Base-by-base conservation (phyloP, 345 rosid genomes). In the Brassica rapa region DNA sequence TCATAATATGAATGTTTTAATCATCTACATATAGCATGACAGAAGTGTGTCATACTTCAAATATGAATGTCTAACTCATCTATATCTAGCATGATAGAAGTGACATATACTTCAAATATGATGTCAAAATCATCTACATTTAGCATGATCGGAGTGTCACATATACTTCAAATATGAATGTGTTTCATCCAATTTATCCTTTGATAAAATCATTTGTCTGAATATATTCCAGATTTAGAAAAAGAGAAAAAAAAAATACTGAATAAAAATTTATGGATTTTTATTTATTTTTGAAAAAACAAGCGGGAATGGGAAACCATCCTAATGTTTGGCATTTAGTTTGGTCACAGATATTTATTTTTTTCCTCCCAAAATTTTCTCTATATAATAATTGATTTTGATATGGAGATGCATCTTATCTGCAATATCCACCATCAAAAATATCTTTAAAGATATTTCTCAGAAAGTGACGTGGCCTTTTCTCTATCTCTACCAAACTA, bases 401-500 rank as follows among this genome's bases (percentile, higher is more conserved):
- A 80, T 68, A 74, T 80, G 3, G 41, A 74, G 62, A 62, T 75
- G 62, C 62, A 69, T 70, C 76, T 80, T 75, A 71, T 70, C 80
- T 75, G n/a, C 25, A 16, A 41, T 57, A 46, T 16, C 80, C 83
- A 71, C 73, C 78, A 67, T 8, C 30, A 33, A 49, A 76, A 66
- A 68, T 56, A 65, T 69, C 70, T 53, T 5, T 0, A 2, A 3
- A 15, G 82, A 79, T 69, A 63, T 76, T 79, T 62, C 76, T 10
- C 67, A 4, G 0, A 12, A 62, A 0, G 35, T 84, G 90, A 86
- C 91, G 91, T 89, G 94, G 94, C 86, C 60, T 70, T 61, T 66
- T 84, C 83, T 80, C 72, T 65, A 86, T 88, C 94, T 83, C 90
- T 81, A 78, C 84, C 79, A 82, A 88, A 85, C 78, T 78, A 88